phyloP scores from a whole-genome alignment of 257 asterid species.

The Avicennia marina region DNA sequence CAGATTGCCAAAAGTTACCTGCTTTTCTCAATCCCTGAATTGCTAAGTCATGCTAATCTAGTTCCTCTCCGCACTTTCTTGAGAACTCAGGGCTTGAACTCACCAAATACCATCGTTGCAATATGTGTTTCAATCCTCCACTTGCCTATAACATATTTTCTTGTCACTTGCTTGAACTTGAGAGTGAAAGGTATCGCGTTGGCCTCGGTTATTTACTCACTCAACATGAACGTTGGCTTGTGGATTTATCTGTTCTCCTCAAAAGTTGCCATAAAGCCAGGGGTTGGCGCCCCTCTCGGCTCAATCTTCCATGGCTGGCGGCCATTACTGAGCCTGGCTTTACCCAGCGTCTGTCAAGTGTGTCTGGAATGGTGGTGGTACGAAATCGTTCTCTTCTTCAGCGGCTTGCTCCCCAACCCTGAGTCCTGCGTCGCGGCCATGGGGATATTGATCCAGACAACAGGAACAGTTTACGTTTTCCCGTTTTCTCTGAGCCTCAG shows the following conservation, averaged over 20 bases:
- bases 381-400: conserved; percentile 57
- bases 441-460: conserved; percentile 72
- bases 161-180: conserved; percentile 43
- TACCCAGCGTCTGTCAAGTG: conserved; percentile 60
- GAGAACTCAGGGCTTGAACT: conserved; percentile 58
- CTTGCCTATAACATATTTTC: conserved; percentile 57
- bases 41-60: conserved; percentile 50
- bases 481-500: conserved; percentile 61
- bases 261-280: conserved; percentile 59
- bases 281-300: conserved; percentile 43
- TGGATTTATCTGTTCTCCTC: conserved; percentile 42
- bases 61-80: conserved; percentile 57
- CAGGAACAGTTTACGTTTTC: conserved; percentile 55
- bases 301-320: conserved; percentile 57
- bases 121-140: conserved; percentile 49
- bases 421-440: conserved; percentile 72
- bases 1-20: conserved; percentile 54
- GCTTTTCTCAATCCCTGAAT: conserved; percentile 52
- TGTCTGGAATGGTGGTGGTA: conserved; percentile 94
- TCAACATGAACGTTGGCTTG: conserved; percentile 61
- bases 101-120: conserved; percentile 57
- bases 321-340: conserved; percentile 48
- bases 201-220: conserved; percentile 50
- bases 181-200: conserved; percentile 62
- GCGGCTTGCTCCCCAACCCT: conserved; percentile 57